Base-by-base conservation (phyloP, 108 stramenopile species). In the Aurantiochytrium sp. region DNA sequence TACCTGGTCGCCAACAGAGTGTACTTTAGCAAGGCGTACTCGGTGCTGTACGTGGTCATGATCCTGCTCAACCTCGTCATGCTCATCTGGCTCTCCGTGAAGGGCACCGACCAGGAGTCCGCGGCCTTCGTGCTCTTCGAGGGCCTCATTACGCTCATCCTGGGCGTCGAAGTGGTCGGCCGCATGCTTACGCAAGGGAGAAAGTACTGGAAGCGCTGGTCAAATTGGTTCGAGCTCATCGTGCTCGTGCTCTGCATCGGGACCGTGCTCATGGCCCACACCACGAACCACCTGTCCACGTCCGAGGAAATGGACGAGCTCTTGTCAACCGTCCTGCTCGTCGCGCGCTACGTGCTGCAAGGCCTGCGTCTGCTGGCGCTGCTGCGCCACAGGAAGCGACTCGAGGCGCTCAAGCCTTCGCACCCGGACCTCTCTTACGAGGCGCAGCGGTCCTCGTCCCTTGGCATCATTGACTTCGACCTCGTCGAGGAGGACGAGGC, bases 271-370 rank as follows among this genome's bases (percentile, higher is more conserved):
- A 48, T 48, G n/a, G 45, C 73, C 19, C 39, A 48, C 73, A 48
- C 73, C n/a, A 41, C 39, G 42, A 41, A 81, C 39, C 30, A 41
- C 27, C 21, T 81, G 12, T 81, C 73, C 1, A 48, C 45, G 39
- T 81, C 73, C 6, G 73, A 81, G 73, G 73, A 81, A 81, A 48
- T 81, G 39, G 73, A 81, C 73, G 73, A 81, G 45, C 73, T 81
- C 6, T 2, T 81, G 6, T 81, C 73, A 15, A 27, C 42, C 27
- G 45, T 41, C 15, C 73, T 81, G 19, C n/a, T 81, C 8, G 45
- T 48, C 8, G 42, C 45, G 42, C 73, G 73, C n/a, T 81, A 81
- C 32, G 73, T 81, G 17, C 39, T 81, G 21, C 73, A 81, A 42
- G 73, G 73, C n/a, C 39, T 81, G 27, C 73, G 73, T 41, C 39